Evolutionary conservation across 371 early-diverging fungal genomes (phyloP), one percentile per base, ranked within the genome.

Genomic region (Saksenaea oblongispora): DNA sequence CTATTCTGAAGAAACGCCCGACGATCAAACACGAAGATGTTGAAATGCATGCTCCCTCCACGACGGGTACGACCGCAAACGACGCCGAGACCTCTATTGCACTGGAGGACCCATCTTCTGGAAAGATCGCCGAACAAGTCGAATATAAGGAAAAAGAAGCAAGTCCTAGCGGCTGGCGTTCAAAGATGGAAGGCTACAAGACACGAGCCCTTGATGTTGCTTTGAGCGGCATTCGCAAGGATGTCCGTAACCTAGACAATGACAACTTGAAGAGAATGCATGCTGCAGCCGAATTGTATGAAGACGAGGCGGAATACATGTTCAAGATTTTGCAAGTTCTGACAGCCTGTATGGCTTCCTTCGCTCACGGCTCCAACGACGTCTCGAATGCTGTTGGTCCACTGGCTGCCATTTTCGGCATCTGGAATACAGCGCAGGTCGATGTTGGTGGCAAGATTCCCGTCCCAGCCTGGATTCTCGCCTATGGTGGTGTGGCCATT

Each of bases 291-390:
- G 76, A 82, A 36, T 77, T 83, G 41, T 94, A 88, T 61, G 94
- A 94, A 66, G 78, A 80, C 65, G 83, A 91, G 60, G 91, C 93
- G 34, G 95, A 95, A 72, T 83, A 87, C 58, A 83, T 95, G 61
- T 95, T 90, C 83, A 88, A 90, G 8, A 89, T 91, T 73, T 81
- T 95, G 35, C 95, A 95, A 75, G 84, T 95, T 64, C 70, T 92
- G 55, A 93, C 95, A 9, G 91, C 95, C n/a, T 82, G 87, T 63
- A 86, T 92, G 58, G 88, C 93, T 17, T 94, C 94, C 51, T 94
- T 95, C 76, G 87, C 93, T 54, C 95, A 95, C 78, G 95, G 95
- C 57, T 89, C 92, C 51, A 95, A 95, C 72, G 95, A 95, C 72
- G 93, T 95, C 10, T 87, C 94, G 60, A 95, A 95, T 66, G 94